Percentiles rank a stretch among this genome's conserved stretches.
Evolutionary conservation across 73 alveolate genomes (phyloP).

Genomic region (Durusdinium trenchii): DNA sequence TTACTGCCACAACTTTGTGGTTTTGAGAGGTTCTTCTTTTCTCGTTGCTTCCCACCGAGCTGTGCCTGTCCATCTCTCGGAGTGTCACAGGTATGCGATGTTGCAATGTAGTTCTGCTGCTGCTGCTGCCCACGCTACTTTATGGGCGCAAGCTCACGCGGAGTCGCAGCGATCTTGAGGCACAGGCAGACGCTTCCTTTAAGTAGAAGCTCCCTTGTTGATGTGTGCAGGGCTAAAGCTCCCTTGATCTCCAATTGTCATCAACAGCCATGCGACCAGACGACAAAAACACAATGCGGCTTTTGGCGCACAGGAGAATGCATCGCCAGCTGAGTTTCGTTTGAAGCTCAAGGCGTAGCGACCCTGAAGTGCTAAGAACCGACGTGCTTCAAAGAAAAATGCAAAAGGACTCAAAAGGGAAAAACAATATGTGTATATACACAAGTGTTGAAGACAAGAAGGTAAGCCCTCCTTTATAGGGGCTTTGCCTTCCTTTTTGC

Average conservation of each 20-base stretch:
- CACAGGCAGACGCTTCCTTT: neutral
- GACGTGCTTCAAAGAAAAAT: neutral
- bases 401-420: neutral
- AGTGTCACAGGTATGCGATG: conserved; percentile 28
- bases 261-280: neutral
- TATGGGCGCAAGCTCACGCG: neutral
- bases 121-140: neutral
- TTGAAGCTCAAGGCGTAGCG: conserved; percentile 16
- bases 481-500: too few species aligned
- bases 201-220: neutral
- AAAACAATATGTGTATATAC: too few species aligned
- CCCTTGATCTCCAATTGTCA: neutral
- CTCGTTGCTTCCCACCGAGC: neutral
- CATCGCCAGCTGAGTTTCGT: neutral
- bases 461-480: too few species aligned
- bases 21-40: neutral
- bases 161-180: neutral
- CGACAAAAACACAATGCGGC: too few species aligned
- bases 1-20: neutral
- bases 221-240: neutral
- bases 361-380: neutral
- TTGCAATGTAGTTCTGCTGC: conserved; percentile 29
- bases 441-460: too few species aligned
- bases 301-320: neutral
- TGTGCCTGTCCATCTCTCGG: neutral